Base-by-base conservation (phyloP, 2,329 filamentous ascomycete species). In the Ophiostoma australiae region DNA sequence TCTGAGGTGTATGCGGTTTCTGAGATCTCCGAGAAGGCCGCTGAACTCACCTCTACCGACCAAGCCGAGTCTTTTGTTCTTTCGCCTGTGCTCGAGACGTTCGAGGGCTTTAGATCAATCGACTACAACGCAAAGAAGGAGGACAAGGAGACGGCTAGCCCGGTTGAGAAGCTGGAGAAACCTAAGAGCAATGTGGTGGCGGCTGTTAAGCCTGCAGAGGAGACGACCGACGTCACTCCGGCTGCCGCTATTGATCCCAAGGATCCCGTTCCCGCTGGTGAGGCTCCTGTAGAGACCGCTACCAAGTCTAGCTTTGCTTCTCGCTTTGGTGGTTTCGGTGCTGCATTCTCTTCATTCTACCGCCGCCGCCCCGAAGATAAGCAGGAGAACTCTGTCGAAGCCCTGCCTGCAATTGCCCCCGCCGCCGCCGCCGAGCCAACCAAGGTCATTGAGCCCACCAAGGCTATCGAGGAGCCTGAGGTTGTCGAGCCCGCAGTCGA, bases 281-380 rank as follows among this genome's bases (percentile, higher is more conserved):
- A 58, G 10, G 58, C 61, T 44, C 17, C 33, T 7, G 44, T 66
- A 3, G 20, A 41, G 2, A 7, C 70, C 44, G 17, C 67, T 33
- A 33, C 65, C 37, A 67, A 41, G 37, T 20, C n/a, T 37, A 48
- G 20, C 23, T 27, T 6, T 48, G 48, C 68, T 69, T 2, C 70
- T 68, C 35, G 72, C 69, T 27, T 72, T 23, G 70, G 70, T 8
- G 67, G 71, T 66, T 23, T 72, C 23, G 70, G 70, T 6, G 68
- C 71, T 1, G 73, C 69, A 20, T 67, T 72, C 17, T 70, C 67
- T 15, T 70, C 69, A 20, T 73, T 73, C 52, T 69, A 48, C 44
- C 67, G 70, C 20, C 37, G 70, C 65, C 52, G 65, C 44, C 41
- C 35, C 35, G 69, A 69, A 31, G 31, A 13, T 31, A 23, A 52